A percentile compares a stretch with the other conserved stretches of the same genome.
These are phyloP conservation scores for Fusarium sp. DNA, from an alignment of 2,329 filamentous ascomycete genomes.

Conservation along the genomic window DNA sequence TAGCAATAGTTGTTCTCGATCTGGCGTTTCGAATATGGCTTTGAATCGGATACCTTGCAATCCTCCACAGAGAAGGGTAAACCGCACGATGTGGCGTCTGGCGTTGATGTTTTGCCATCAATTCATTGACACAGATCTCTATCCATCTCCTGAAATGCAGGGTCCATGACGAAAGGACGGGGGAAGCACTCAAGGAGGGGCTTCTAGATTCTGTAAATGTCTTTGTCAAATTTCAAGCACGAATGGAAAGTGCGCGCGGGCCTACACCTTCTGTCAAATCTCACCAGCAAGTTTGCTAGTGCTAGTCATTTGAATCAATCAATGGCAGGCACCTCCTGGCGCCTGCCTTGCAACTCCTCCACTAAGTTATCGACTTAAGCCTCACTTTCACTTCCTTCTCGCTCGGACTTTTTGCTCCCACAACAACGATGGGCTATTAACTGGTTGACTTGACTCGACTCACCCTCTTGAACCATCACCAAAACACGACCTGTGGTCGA, in stretches of 20 bases:
- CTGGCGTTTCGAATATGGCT: conserved; percentile 8
- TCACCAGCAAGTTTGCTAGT: conserved; percentile 9
- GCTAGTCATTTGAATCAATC: conserved; percentile 7
- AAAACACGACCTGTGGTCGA: conserved; percentile 24
- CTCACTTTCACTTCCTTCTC: conserved; percentile 3
- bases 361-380: neutral
- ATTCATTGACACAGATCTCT: conserved; percentile 4
- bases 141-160: conserved; percentile 3
- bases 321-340: conserved; percentile 6
- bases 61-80: conserved; percentile 5
- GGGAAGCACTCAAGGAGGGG: neutral
- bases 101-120: conserved; percentile 16
- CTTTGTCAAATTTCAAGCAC: conserved; percentile 1
- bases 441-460: conserved; percentile 5
- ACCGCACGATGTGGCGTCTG: conserved; percentile 35
- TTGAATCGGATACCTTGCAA: conserved; percentile 15
- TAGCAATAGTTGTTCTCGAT: conserved; percentile 4
- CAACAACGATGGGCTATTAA: neutral
- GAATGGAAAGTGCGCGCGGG: neutral
- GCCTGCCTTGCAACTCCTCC: neutral
- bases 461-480: conserved; percentile 20
- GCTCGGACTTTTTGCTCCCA: conserved; percentile 5
- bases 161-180: conserved; percentile 8
- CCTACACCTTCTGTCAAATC: conserved; percentile 5
- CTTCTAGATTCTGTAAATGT: conserved; percentile 22